phyloP scores from a whole-genome alignment of 495 filamentous ascomycete genomes.

The Talaromyces stipitatus region DNA sequence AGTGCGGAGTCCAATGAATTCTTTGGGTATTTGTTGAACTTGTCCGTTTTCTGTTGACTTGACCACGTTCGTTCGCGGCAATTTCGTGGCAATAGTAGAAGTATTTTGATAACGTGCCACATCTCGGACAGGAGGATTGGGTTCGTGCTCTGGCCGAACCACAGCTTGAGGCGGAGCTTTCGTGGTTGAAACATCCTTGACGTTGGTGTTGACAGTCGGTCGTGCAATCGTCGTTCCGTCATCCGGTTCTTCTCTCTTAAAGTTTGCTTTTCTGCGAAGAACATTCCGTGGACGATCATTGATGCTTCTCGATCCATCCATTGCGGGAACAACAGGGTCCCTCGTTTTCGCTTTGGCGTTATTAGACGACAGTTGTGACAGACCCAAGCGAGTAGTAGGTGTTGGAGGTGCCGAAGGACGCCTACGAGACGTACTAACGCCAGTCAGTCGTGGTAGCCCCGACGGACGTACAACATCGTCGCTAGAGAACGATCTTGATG shows the following conservation, averaged over 20 bases:
- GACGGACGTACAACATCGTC: constrained; percentile 20
- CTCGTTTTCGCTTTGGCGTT: constrained; percentile 5
- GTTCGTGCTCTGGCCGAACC: neutral
- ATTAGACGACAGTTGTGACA: constrained; percentile 7
- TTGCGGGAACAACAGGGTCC: constrained; percentile 3
- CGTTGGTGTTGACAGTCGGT: neutral
- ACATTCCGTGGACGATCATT: constrained; percentile 31
- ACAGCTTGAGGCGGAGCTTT: neutral
- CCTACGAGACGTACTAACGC: constrained; percentile 9
- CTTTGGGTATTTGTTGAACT: constrained; percentile 24
- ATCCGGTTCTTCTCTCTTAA: neutral
- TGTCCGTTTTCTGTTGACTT: constrained; percentile 12
- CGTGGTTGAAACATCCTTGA: neutral
- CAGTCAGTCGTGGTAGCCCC: constrained; percentile 25
- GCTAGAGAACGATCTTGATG: constrained; percentile 13
- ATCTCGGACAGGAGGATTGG: neutral
- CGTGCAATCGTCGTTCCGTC: neutral
- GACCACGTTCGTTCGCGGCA: constrained; percentile 6
- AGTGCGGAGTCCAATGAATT: constrained; percentile 39
- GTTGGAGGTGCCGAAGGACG: constrained; percentile 4
- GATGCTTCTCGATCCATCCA: constrained; percentile 5
- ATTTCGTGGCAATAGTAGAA: neutral
- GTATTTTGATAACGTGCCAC: neutral
- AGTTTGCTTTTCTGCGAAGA: constrained; percentile 29
- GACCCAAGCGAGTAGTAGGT: constrained; percentile 11